A percentile compares a stretch with the other conserved stretches of the same genome.
Conservation (phyloP, 2,329 filamentous ascomycete species). For the Cyanodermella asteris region DNA sequence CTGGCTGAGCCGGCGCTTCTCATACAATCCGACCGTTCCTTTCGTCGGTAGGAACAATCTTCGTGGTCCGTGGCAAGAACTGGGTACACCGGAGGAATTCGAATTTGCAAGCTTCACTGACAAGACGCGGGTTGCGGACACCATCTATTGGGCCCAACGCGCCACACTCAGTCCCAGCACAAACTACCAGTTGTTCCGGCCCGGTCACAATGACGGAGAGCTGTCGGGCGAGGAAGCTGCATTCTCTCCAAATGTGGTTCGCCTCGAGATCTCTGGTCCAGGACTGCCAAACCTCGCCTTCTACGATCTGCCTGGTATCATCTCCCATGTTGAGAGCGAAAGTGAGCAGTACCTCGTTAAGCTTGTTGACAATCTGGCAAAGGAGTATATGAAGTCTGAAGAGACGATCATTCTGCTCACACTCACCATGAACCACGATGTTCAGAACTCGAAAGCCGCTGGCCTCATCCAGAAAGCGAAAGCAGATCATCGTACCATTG, state of each 20-base stretch:
- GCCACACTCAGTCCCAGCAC: constrained; percentile 49
- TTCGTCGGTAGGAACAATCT: constrained; percentile 21
- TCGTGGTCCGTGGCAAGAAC: constrained; percentile 8
- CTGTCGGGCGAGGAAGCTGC: constrained; percentile 35
- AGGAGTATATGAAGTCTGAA: constrained; percentile 43
- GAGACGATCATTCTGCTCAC: constrained; percentile 60
- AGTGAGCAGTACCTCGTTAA: constrained; percentile 46
- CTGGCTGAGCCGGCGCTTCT: constrained; percentile 42
- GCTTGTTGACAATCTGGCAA: constrained; percentile 49
- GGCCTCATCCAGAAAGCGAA: constrained; percentile 36
- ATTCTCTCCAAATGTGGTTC: constrained; percentile 66
- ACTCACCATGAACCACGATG: constrained; percentile 56
- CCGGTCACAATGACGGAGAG: constrained; percentile 16
- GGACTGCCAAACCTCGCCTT: constrained; percentile 55
- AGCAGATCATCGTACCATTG: constrained; percentile 40
- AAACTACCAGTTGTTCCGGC: constrained; percentile 31
- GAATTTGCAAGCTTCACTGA: constrained; percentile 43
- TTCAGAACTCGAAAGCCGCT: constrained; percentile 52
- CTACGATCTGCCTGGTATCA: constrained; percentile 68
- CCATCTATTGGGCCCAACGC: constrained; percentile 52
- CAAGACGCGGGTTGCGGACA: constrained; percentile 40
- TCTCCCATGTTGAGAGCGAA: constrained; percentile 40
- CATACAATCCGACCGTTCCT: constrained; percentile 18
- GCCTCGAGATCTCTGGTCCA: constrained; percentile 52
- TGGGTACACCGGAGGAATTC: constrained; percentile 24